Base-by-base conservation (phyloP, 495 filamentous ascomycete species). In the Hypoxylon fuscum region DNA sequence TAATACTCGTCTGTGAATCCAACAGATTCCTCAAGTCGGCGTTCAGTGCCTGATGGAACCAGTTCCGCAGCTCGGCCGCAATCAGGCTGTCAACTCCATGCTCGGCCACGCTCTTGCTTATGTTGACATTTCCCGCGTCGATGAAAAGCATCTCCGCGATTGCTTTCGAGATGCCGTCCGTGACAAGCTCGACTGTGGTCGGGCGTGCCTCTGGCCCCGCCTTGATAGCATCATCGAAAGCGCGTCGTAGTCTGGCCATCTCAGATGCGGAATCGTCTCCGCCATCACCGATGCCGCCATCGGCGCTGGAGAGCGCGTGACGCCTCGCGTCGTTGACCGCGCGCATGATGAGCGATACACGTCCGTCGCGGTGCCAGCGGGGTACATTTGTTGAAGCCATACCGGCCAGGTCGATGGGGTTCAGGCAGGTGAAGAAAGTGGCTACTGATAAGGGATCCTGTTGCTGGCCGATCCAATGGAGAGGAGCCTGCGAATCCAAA, bases 11-110 rank as follows among this genome's bases (percentile, higher is more conserved):
- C n/a, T n/a, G n/a, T n/a, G n/a, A n/a, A 34, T 70, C 60, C 14
- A 64, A 10, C 64, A 71, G n/a, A n/a, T n/a, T 71, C 31, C 59
- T 69, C 7, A 75, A 62, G 1, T 70, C 46, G 8, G 48, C 20
- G 15, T 40, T 44, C 3, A 73, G 59, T 1, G 60, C 64, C 25
- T 38, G 15, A 11, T 40, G 15, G 29, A 75, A 68, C 74, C 74
- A 77, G 41, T 69, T 76, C 2, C 73, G 62, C 20, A 77, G 43
- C 54, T 76, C 73, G 1, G 59, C 71, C n/a, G 76, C 69, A 32
- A 74, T 63, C 14, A 77, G 42, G 55, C 70, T 74, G 49, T 78
- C 75, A 4, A 78, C 64, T 4, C 73, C 75, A 29, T 71, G 55
- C 3, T 60, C 47, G 2, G 68, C 62, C 9, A 77, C 60, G 0